Base-by-base conservation (phyloP, 805 yeast species). In the Ogataea salicorniae region DNA sequence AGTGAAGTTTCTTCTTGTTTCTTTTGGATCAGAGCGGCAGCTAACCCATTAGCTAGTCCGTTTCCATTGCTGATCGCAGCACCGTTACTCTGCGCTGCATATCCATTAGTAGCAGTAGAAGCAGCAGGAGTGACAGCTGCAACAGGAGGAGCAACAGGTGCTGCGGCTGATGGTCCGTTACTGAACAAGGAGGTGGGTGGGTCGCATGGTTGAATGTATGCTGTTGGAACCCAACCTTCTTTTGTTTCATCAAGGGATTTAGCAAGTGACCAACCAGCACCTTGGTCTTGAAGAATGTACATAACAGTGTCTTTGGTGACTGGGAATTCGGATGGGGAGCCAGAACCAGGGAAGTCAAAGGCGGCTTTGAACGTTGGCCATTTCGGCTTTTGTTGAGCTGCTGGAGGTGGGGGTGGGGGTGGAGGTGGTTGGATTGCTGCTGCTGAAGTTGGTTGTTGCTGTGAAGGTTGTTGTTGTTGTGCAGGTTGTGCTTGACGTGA, bases 201-300 rank as follows among this genome's bases (percentile, higher is more conserved):
- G 4, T 67, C 77, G 53, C 78, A 77, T 50, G 79, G 80, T 18
- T 73, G 81, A 60, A 92, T 80, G 63, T 91, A 94, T n/a, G 91
- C 87, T 20, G 94, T 84, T 14, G 99, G 99, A 13, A 94, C 92
- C 99, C 99, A 94, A 5, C 99, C 99, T 64, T 90, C 94, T 47
- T 72, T 77, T 1, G 83, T 61, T 37, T 87, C 94, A 59, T 85
- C 91, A 51, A 84, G 64, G 34, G 80, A 74, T 63, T 85, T 86
- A 9, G 90, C 97, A 48, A 94, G 74, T 58, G 96, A 92, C 99
- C 99, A 94, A 16, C 97, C 96, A 52, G 87, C 91, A 41, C 83
- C 81, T 48, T 84, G 87, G 53, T 84, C 81, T 60, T 78, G 83
- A 3, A 82, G 70, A 34, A 94, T 80, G 51, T 80, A 80, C 35